Evolutionary conservation across 768 basidiomycete species (phyloP).

Genomic region (Dacryopinax spathularia): DNA sequence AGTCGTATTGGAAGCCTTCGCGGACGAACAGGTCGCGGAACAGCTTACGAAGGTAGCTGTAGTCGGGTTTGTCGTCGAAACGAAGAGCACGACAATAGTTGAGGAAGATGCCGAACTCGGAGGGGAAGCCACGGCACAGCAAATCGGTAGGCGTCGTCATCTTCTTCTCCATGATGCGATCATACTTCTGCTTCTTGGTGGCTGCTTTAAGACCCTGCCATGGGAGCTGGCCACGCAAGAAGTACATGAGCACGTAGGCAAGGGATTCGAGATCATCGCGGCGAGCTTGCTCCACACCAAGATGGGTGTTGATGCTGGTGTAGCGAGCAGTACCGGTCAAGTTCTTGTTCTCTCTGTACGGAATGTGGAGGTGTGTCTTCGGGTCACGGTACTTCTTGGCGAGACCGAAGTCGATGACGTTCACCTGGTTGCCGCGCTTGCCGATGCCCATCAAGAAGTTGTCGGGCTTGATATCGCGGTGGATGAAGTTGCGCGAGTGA

Average conservation of each 20-base stretch:
- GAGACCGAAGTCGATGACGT: slow-evolving; percentile 90
- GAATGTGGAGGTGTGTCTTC: slow-evolving; percentile 98
- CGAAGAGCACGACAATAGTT: slow-evolving; percentile 98
- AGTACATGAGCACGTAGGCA: slow-evolving; percentile 99
- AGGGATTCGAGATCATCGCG: slow-evolving; percentile 97
- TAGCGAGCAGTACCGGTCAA: slow-evolving; percentile 96
- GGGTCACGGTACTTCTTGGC: slow-evolving; percentile 99
- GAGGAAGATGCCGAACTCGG: slow-evolving; percentile 97
- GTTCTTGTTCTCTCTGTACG: slow-evolving; percentile 99
- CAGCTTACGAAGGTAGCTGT: slow-evolving; percentile 97
- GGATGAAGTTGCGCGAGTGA: slow-evolving; percentile 85
- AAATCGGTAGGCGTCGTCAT: slow-evolving; percentile 97
- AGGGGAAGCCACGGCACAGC: slow-evolving; percentile 97
- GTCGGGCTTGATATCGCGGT: slow-evolving; percentile 96
- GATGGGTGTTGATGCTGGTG: slow-evolving; percentile 97
- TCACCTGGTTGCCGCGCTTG: slow-evolving; percentile 97
- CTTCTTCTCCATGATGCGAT: slow-evolving; percentile 99
- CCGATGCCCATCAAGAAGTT: slow-evolving; percentile 99
- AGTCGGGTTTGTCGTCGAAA: slow-evolving; percentile 99
- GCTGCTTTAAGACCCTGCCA: slow-evolving; percentile 99
- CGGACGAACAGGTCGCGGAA: slow-evolving; percentile 97
- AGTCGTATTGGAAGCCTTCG: slow-evolving; percentile 98
- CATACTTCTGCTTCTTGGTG: slow-evolving; percentile 99
- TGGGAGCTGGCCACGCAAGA: slow-evolving; percentile 92
- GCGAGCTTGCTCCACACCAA: slow-evolving; percentile 96